phyloP scores from a whole-genome alignment of 148 eudicot species.

The Cornus suecica region DNA sequence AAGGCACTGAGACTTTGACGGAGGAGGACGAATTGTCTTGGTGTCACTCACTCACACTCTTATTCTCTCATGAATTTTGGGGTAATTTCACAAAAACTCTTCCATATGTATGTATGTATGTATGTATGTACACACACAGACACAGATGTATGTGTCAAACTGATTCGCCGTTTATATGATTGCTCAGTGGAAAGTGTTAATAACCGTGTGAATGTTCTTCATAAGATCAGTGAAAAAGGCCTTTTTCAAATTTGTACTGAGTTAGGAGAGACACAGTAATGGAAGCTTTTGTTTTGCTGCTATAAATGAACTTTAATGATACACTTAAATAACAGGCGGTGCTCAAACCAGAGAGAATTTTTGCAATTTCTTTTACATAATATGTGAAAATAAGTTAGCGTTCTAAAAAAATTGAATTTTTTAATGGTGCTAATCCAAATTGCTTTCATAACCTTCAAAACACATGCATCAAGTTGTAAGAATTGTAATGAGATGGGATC shows the following conservation, averaged over 20 bases:
- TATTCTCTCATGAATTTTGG: constrained; percentile 12
- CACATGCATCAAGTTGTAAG: background rate
- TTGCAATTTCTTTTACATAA: background rate
- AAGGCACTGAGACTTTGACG: constrained; percentile 5
- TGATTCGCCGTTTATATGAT: background rate
- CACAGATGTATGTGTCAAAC: background rate
- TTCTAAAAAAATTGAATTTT: too few relatives aligned
- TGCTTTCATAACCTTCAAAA: too few relatives aligned
- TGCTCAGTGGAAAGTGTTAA: background rate
- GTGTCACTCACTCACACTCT: background rate
- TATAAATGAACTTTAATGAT: background rate
- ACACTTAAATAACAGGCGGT: background rate
- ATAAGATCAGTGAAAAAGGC: background rate
- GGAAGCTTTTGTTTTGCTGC: background rate
- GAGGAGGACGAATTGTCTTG: constrained; percentile 2
- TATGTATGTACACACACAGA: too few relatives aligned
- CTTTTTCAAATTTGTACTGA: background rate
- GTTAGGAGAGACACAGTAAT: too few relatives aligned
- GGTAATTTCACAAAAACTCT: background rate
- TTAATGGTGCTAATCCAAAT: too few relatives aligned
- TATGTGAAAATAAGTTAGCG: background rate
- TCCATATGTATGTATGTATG: too few relatives aligned
- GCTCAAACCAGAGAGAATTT: background rate
- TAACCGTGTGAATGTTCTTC: background rate
- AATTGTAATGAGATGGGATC: background rate